Base-by-base conservation (phyloP, 2,329 filamentous ascomycete species). In the Ophiostoma angusticollis region DNA sequence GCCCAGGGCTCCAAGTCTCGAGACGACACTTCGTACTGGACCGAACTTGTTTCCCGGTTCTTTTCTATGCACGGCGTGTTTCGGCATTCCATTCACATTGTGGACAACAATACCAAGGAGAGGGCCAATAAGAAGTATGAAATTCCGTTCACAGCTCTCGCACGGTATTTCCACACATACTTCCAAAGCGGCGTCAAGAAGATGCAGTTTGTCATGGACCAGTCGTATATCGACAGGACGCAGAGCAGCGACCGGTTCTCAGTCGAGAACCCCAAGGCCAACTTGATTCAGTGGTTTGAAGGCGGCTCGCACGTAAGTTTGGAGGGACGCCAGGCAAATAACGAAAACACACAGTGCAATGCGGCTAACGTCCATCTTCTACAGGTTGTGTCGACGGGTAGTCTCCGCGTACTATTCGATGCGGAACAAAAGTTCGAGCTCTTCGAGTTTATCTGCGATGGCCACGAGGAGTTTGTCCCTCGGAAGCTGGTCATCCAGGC, bases 141-240 rank as follows among this genome's bases (percentile, higher is more conserved):
- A 55, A 85, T 96, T 35, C 74, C 80, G 3, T 84, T 75, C 42
- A 74, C 86, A 4, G 83, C 83, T 1, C 67, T 98, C 32, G 76
- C 89, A 24, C 78, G 89, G 52, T 96, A 91, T 58, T 95, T 94
- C 56, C 77, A 82, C 51, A 87, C 84, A 0, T 81, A 93, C 52
- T 95, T 91, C 55, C 79, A 80, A 41, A 89, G 84, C 44, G 87
- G 86, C 6, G 78, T 95, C 40, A 80, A 74, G 49, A 84, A 78
- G 39, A 84, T 96, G 50, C 85, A 94, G 56, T 72, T 96, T 54
- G 75, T 86, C 17, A 71, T 93, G 51, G 86, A 93, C 50, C 78
- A 75, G 52, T 66, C 67, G 2, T 67, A 63, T 1, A 59, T 59
- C 0, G 74, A 80, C 46, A 66, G 65, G 36, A 60, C 67, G 9